Evolutionary conservation across 441 rosid species (phyloP).

Genomic region (Croton setiger): DNA sequence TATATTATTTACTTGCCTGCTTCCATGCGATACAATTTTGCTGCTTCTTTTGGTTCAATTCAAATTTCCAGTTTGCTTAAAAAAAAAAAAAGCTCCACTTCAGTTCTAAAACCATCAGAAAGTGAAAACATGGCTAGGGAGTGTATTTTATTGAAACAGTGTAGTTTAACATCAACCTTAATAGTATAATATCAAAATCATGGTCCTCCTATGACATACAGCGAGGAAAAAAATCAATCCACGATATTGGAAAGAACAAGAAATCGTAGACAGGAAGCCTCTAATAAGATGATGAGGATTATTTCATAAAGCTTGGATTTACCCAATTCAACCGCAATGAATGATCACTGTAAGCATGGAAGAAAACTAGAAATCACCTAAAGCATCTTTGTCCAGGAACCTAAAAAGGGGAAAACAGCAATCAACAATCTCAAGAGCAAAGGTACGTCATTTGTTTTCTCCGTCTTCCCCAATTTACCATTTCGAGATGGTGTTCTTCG

Average conservation of each 20-base stretch:
- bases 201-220: too few species aligned
- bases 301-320: background rate
- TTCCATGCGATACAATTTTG: too few species aligned
- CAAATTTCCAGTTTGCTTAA: too few species aligned
- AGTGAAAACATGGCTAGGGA: too few species aligned
- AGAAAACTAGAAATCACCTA: slow-evolving; percentile 17
- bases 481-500: slow-evolving; percentile 20
- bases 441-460: slow-evolving; percentile 43
- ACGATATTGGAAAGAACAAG: too few species aligned
- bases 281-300: background rate
- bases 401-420: slow-evolving; percentile 71
- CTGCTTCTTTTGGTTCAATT: too few species aligned
- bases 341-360: background rate
- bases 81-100: too few species aligned
- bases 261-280: background rate
- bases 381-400: slow-evolving; percentile 60
- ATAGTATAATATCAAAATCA: too few species aligned
- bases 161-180: too few species aligned
- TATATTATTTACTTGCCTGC: too few species aligned
- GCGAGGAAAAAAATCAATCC: too few species aligned
- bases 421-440: slow-evolving; percentile 67
- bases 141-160: background rate
- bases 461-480: slow-evolving; percentile 34
- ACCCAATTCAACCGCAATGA: background rate
- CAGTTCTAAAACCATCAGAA: too few species aligned